These are phyloP conservation scores for Gardenia jasminoides DNA, from an alignment of 257 asterid genomes.

Conservation along the genomic window DNA sequence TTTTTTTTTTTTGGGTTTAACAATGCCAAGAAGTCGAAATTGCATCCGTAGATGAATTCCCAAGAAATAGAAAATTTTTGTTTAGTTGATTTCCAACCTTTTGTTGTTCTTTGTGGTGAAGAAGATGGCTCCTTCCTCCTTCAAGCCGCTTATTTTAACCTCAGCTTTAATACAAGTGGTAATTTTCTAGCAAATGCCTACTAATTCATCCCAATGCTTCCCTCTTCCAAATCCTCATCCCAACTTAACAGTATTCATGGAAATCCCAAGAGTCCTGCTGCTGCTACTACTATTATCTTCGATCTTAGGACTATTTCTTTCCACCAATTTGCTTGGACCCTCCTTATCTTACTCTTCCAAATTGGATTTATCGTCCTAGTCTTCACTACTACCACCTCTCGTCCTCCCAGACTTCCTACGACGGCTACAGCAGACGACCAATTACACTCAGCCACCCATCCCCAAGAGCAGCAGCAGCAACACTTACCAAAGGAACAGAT, in stretches of 20 bases:
- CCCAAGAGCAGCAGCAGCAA: neutral
- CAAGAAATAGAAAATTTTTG: too few species aligned
- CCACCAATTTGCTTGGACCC: constrained; percentile 9
- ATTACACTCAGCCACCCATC: neutral
- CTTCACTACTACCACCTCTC: neutral
- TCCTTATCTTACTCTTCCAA: constrained; percentile 11
- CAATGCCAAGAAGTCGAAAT: too few species aligned
- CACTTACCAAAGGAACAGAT: neutral
- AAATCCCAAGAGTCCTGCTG: neutral
- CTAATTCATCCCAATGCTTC: neutral
- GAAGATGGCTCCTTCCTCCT: too few species aligned
- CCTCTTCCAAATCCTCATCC: neutral
- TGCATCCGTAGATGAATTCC: too few species aligned
- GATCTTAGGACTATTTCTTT: neutral
- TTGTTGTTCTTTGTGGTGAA: too few species aligned
- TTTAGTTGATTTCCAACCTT: too few species aligned
- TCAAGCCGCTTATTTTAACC: too few species aligned
- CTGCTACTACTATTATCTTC: too few species aligned
- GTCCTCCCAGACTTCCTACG: neutral
- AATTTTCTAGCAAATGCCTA: neutral
- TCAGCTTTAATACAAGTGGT: too few species aligned
- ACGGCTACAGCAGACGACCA: neutral
- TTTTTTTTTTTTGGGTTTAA: too few species aligned
- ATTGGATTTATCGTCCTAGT: neutral
- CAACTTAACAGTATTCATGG: neutral